Conservation (phyloP, 148 eudicot genomes). For the Chenopodium quinoa region DNA sequence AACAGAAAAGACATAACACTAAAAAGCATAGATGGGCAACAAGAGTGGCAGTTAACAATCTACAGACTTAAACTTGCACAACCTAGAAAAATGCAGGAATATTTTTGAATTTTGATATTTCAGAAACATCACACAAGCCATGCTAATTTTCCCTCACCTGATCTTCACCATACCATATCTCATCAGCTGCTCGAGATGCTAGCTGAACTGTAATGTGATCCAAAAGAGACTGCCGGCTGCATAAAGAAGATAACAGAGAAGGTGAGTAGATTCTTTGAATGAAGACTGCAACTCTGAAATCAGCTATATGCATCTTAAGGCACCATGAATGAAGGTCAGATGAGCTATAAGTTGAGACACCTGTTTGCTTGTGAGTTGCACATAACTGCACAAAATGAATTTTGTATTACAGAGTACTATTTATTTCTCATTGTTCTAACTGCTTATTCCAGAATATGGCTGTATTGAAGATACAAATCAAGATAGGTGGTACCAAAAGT, state of each 20-base stretch:
- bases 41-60: not conserved
- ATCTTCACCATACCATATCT: conserved; percentile 69
- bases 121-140: not conserved
- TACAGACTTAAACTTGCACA: not conserved
- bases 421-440: not conserved
- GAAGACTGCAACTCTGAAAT: not conserved
- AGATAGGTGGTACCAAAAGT: not conserved
- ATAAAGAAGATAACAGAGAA: conserved; percentile 14
- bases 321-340: not conserved
- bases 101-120: not conserved
- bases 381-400: not conserved
- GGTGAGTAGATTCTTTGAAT: not conserved
- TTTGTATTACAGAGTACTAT: not conserved
- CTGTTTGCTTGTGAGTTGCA: not conserved
- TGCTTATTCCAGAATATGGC: not conserved
- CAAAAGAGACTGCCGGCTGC: conserved; percentile 86
- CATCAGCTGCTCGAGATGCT: conserved; percentile 97
- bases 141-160: conserved; percentile 47
- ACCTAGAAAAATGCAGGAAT: not conserved
- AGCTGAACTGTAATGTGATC: conserved; percentile 88
- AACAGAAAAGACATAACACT: too few species aligned
- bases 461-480: not conserved
- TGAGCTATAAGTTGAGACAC: not conserved
- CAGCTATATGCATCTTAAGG: not conserved
- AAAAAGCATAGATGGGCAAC: too few species aligned